Evolutionary conservation across 345 rosid genomes (phyloP).

Genomic region (Leavenworthia alabamica): DNA sequence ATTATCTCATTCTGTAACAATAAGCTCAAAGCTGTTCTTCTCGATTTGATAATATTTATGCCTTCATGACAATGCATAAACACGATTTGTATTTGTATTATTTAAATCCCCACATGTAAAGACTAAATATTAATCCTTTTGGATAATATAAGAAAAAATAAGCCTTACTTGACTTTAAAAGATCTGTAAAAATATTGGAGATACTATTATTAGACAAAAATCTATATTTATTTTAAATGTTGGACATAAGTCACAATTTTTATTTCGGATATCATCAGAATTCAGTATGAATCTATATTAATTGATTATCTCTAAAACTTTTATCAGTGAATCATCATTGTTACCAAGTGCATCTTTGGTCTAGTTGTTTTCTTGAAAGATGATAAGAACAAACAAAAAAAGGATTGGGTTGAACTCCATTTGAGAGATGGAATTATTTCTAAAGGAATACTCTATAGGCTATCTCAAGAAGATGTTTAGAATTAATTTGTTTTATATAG

Average conservation of each 20-base stretch:
- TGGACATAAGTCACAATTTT: no score
- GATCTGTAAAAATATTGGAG: not conserved
- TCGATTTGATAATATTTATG: conserved; percentile 5
- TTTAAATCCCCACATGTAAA: not conserved
- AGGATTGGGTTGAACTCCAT: no score
- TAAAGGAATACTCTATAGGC: no score
- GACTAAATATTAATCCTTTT: not conserved
- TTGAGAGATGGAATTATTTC: no score
- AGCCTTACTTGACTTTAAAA: not conserved
- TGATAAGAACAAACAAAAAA: no score
- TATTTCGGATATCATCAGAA: not conserved
- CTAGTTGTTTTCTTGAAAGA: no score
- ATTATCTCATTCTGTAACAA: conserved; percentile 14
- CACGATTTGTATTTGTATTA: not conserved
- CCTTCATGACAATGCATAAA: conserved; percentile 21
- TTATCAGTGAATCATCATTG: no score
- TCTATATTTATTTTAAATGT: no score
- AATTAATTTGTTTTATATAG: no score
- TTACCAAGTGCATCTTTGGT: no score
- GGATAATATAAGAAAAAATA: not conserved
- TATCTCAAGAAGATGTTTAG: no score
- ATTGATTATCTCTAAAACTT: not conserved
- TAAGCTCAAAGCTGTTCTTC: conserved; percentile 2
- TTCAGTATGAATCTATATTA: not conserved
- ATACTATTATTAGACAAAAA: not conserved